Conservation (phyloP, 139 green algal species). For the Chlamydomonas sp. region DNA sequence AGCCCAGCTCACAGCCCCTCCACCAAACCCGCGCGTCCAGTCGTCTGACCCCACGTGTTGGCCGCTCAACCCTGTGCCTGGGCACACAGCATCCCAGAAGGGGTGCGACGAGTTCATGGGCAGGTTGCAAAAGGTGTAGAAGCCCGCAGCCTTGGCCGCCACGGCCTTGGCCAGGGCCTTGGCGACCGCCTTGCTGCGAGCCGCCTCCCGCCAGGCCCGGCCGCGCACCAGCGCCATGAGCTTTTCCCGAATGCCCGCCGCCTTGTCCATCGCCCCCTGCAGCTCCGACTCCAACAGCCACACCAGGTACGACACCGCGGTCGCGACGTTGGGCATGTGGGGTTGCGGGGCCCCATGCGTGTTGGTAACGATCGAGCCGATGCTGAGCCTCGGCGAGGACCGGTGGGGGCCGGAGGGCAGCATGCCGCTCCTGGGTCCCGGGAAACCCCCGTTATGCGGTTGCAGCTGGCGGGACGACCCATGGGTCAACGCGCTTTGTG, state of each 20-base stretch:
- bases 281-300: constrained; percentile 7
- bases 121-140: background rate
- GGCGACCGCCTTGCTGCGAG: background rate
- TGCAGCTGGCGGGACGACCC: no score
- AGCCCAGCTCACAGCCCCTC: no score
- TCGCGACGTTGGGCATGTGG: background rate
- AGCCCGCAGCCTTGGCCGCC: background rate
- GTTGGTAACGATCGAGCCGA: background rate
- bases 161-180: background rate
- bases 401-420: no score
- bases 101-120: constrained; percentile 10
- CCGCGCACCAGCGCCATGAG: background rate
- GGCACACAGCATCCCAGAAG: background rate
- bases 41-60: no score
- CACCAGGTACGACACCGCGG: background rate
- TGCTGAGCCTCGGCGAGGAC: background rate
- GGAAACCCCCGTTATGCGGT: no score
- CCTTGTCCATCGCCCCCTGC: background rate
- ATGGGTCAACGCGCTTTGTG: no score
- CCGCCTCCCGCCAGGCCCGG: background rate
- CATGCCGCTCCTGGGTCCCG: no score
- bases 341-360: background rate
- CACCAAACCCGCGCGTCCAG: no score
- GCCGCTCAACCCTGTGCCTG: no score
- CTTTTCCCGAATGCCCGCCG: background rate